Evolutionary conservation across 352 stramenopile species (phyloP).

Genomic region (Pythium scleroteichum): DNA sequence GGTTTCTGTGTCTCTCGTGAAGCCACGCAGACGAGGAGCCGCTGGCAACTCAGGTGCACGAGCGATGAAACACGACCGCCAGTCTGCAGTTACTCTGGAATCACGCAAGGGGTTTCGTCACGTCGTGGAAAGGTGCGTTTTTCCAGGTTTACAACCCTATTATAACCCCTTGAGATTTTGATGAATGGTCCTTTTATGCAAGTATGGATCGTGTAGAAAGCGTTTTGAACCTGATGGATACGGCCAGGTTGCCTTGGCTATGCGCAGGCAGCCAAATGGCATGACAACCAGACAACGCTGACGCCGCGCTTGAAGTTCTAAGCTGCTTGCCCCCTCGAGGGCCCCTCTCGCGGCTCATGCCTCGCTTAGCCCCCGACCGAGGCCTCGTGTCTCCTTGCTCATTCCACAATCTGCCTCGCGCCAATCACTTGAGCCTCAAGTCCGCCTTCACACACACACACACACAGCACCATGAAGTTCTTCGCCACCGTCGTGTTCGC

Average conservation of each 20-base stretch:
- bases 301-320: not conserved
- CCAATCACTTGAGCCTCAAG: conserved; percentile 6
- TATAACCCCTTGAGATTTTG: not conserved
- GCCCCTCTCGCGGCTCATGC: not conserved
- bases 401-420: conserved; percentile 16
- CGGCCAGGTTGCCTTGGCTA: not conserved
- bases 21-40: not conserved
- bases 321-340: not conserved
- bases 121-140: no score
- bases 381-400: conserved; percentile 4
- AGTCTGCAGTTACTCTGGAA: no score
- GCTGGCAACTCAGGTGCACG: not conserved
- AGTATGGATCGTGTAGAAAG: not conserved
- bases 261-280: conserved; percentile 12
- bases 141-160: no score
- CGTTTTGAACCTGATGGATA: not conserved
- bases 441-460: not conserved
- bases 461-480: conserved; percentile 24
- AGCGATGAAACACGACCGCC: not conserved
- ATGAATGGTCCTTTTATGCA: not conserved
- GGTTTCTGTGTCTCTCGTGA: not conserved
- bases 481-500: conserved; percentile 20
- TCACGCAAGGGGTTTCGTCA: no score
- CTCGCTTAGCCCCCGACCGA: not conserved
- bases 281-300: not conserved